Evolutionary conservation across 164 flowering plant species (phyloP).

Genomic region (Tetrastigma voinierianum): DNA sequence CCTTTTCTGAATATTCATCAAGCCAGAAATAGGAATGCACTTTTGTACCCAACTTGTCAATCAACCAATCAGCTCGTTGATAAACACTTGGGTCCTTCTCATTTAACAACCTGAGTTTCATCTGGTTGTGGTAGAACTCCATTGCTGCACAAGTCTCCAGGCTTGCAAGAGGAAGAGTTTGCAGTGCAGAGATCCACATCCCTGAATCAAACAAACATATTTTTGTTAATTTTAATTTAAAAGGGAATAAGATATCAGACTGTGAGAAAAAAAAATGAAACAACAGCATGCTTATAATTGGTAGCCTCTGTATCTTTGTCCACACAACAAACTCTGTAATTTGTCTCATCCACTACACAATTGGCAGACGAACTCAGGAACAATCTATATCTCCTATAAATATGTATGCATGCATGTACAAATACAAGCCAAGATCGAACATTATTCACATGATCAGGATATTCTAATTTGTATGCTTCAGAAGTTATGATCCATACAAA

Average conservation of each 20-base stretch:
- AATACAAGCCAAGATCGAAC: no score
- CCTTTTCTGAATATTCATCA: slow-evolving; percentile 75
- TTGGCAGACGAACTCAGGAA: neutral
- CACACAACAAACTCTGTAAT: neutral
- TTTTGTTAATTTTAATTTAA: neutral
- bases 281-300: neutral
- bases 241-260: neutral
- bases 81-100: slow-evolving; percentile 66
- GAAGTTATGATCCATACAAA: neutral
- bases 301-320: neutral
- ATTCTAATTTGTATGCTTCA: neutral
- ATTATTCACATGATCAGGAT: no score
- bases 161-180: slow-evolving; percentile 78
- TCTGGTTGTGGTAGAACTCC: slow-evolving; percentile 85
- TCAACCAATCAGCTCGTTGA: slow-evolving; percentile 91
- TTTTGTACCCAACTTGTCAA: slow-evolving; percentile 78
- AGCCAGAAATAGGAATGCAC: slow-evolving; percentile 96
- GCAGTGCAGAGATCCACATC: slow-evolving; percentile 53
- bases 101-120: slow-evolving; percentile 71
- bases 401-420: no score
- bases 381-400: neutral
- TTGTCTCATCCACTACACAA: neutral
- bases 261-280: neutral
- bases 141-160: slow-evolving; percentile 83
- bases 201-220: slow-evolving; percentile 39